Conservation (phyloP, 1,139 yeast species). For the Suhomyces anneliseae region DNA sequence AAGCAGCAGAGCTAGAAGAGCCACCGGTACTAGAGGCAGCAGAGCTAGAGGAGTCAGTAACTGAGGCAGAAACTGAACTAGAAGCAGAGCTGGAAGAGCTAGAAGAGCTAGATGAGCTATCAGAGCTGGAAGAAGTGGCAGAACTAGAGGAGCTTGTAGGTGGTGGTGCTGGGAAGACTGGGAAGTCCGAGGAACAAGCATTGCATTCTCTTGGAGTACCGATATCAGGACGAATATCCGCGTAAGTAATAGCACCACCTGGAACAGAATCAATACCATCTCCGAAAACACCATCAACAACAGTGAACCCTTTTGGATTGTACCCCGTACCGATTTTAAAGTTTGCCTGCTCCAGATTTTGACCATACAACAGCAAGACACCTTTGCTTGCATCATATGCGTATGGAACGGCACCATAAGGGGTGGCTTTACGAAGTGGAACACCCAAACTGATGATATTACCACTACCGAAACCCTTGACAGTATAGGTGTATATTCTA, state of each 20-base stretch:
- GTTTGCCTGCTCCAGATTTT: slow-evolving; percentile 4
- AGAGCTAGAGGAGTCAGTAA: too few species aligned
- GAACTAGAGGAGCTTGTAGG: too few species aligned
- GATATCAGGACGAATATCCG: slow-evolving; percentile 7
- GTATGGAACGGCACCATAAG: slow-evolving; percentile 6
- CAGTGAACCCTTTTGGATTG: slow-evolving; percentile 8
- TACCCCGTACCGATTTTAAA: slow-evolving; percentile 25
- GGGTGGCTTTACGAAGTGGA: slow-evolving; percentile 1
- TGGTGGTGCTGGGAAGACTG: too few species aligned
- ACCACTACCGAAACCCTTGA: slow-evolving; percentile 34
- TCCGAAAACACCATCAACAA: slow-evolving; percentile 17
- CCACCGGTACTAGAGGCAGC: background rate
- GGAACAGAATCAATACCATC: slow-evolving; percentile 14
- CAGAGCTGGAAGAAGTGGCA: background rate
- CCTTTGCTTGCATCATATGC: slow-evolving; percentile 16
- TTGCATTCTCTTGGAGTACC: too few species aligned
- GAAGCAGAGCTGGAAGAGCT: too few species aligned
- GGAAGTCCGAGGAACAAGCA: too few species aligned
- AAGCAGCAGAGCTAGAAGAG: background rate
- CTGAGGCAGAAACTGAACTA: too few species aligned
- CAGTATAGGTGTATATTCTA: slow-evolving; percentile 24
- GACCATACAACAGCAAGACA: slow-evolving; percentile 15
- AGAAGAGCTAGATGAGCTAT: background rate
- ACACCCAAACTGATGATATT: slow-evolving; percentile 25
- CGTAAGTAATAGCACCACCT: slow-evolving; percentile 21